Conservation (phyloP, 768 basidiomycete genomes). For the Hydnum rufescens region DNA sequence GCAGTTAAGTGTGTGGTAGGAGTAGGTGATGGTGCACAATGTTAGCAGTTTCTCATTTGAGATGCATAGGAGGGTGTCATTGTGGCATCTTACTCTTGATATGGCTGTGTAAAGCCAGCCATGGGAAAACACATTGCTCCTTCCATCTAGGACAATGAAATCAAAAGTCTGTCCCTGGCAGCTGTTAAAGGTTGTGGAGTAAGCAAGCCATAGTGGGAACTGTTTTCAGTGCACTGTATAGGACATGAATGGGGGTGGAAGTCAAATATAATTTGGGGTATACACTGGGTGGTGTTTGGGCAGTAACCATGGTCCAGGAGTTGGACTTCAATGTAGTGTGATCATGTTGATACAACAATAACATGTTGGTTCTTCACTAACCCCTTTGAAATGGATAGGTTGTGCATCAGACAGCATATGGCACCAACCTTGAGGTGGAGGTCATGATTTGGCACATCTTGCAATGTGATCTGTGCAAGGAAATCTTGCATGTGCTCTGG, state of each 20-base stretch:
- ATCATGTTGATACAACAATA: conserved; percentile 16
- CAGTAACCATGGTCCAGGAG: conserved; percentile 8
- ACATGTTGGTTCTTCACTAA: conserved; percentile 26
- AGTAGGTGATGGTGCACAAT: too few species aligned
- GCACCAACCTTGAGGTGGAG: conserved; percentile 18
- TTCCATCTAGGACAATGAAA: conserved; percentile 22
- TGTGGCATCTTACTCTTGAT: too few species aligned
- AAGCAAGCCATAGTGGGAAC: conserved; percentile 3
- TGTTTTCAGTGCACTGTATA: conserved; percentile 5
- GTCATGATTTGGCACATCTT: conserved; percentile 14
- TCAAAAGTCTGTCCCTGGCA: conserved; percentile 11
- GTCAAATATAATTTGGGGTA: conserved; percentile 1
- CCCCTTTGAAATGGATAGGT: conserved; percentile 21
- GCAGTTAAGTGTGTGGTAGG: too few species aligned
- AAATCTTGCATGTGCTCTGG: too few species aligned
- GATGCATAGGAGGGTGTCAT: too few species aligned
- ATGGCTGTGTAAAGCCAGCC: too few species aligned
- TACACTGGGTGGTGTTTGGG: background rate
- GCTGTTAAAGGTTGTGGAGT: conserved; percentile 8
- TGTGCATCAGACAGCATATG: conserved; percentile 21
- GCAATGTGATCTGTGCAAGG: conserved; percentile 10
- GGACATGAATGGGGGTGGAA: background rate
- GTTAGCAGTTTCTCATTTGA: too few species aligned
- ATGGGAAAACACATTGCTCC: conserved; percentile 22
- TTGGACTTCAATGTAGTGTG: conserved; percentile 12